These are phyloP conservation scores for Candida broadrunensis DNA, from an alignment of 805 yeast genomes.

Conservation along the genomic window DNA sequence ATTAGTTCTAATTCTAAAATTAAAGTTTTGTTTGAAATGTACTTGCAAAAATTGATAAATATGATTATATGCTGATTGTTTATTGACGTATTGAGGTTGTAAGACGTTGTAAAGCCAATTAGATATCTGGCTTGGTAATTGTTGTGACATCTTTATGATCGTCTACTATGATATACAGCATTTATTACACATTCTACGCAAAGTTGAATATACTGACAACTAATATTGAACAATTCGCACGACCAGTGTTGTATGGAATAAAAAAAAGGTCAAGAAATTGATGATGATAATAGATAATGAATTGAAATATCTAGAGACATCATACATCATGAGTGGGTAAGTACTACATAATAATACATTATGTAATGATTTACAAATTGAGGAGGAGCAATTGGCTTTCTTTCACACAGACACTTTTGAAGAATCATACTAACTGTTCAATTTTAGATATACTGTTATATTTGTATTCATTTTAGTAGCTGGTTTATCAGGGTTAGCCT, in stretches of 20 bases:
- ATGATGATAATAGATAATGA: too few relatives aligned
- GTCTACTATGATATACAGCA: too few relatives aligned
- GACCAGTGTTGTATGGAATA: too few relatives aligned
- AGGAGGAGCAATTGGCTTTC: too few relatives aligned
- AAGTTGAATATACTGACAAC: too few relatives aligned
- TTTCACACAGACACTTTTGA: too few relatives aligned
- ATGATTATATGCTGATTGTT: slow-evolving; percentile 63
- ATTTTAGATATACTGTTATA: slow-evolving; percentile 64
- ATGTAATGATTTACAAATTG: too few relatives aligned
- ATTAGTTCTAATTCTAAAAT: slow-evolving; percentile 68
- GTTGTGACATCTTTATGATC: background rate
- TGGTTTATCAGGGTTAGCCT: slow-evolving; percentile 60
- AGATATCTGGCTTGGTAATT: slow-evolving; percentile 27
- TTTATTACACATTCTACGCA: too few relatives aligned
- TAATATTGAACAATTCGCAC: too few relatives aligned
- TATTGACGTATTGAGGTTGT: slow-evolving; percentile 54
- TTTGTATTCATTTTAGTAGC: slow-evolving; percentile 58
- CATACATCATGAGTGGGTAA: slow-evolving; percentile 16
- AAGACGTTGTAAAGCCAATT: slow-evolving; percentile 41
- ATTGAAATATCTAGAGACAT: too few relatives aligned
- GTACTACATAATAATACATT: too few relatives aligned
- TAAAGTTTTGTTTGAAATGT: slow-evolving; percentile 31
- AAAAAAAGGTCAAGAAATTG: too few relatives aligned
- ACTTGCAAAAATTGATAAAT: slow-evolving; percentile 50
- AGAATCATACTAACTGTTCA: slow-evolving; percentile 11